Percentiles rank a stretch among this genome's conserved stretches.
Evolutionary conservation across 2,329 filamentous ascomycete species (phyloP).

Genomic region (Lasiodiplodia theobromae): DNA sequence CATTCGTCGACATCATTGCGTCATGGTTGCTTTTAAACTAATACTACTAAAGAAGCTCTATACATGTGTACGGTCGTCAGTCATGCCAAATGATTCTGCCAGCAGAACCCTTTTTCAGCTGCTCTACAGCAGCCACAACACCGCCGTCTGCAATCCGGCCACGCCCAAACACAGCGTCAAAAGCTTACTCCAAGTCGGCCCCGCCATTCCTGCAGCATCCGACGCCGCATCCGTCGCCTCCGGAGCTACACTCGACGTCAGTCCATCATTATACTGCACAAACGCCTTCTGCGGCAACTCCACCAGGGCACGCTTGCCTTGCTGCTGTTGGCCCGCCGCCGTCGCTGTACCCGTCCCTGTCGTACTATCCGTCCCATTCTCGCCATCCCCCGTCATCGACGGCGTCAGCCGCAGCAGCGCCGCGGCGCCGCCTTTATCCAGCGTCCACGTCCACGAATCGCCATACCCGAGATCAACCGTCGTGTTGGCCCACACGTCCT

Average conservation of each 20-base stretch:
- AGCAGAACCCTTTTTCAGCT: neutral
- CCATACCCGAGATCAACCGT: neutral
- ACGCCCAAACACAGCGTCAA: neutral
- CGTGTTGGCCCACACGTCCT: neutral
- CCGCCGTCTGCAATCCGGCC: neutral
- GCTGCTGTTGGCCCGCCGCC: constrained; percentile 33
- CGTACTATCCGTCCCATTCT: neutral
- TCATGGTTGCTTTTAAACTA: neutral
- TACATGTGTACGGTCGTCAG: constrained; percentile 1
- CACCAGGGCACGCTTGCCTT: neutral
- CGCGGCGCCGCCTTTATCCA: neutral
- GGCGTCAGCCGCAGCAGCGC: constrained; percentile 4
- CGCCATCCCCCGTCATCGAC: neutral
- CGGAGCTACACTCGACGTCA: neutral
- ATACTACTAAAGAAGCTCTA: neutral
- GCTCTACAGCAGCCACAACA: neutral
- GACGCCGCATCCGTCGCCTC: neutral
- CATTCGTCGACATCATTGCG: neutral
- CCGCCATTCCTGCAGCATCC: neutral
- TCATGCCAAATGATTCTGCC: neutral
- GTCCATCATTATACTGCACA: neutral
- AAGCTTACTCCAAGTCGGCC: neutral
- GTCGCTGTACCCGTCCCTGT: no score
- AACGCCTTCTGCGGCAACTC: neutral
- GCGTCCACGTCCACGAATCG: constrained; percentile 1